Evolutionary conservation across 305 asterid species (phyloP).

Genomic region (Fraxinus xanthoxyloides): DNA sequence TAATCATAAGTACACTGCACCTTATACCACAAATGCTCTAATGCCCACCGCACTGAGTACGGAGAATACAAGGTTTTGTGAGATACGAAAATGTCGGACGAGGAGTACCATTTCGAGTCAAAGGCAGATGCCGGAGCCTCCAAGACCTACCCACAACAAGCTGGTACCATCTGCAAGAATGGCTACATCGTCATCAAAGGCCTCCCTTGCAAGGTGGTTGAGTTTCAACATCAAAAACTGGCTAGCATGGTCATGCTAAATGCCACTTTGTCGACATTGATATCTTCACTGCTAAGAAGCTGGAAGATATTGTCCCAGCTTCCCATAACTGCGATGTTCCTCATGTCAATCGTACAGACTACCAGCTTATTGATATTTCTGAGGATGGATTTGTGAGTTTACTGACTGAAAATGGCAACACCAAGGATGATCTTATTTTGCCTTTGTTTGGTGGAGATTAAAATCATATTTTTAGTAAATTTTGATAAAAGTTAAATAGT

Average conservation of each 20-base stretch:
- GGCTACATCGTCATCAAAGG: slow-evolving; percentile 67
- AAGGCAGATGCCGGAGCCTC: slow-evolving; percentile 92
- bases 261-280: slow-evolving; percentile 85
- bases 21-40: too few relatives aligned
- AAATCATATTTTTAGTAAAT: too few relatives aligned
- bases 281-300: slow-evolving; percentile 78
- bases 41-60: background rate
- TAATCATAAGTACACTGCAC: too few relatives aligned
- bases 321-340: slow-evolving; percentile 87
- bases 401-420: slow-evolving; percentile 69
- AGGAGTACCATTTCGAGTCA: slow-evolving; percentile 79
- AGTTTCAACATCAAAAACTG: slow-evolving; percentile 91
- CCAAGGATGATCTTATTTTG: slow-evolving; percentile 69
- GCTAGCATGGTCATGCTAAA: slow-evolving; percentile 88
- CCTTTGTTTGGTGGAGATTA: too few relatives aligned
- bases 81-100: slow-evolving; percentile 64
- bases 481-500: too few relatives aligned
- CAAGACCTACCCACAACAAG: slow-evolving; percentile 79
- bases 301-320: slow-evolving; percentile 85
- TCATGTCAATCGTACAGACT: slow-evolving; percentile 74
- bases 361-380: slow-evolving; percentile 79
- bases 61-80: background rate
- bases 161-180: slow-evolving; percentile 72
- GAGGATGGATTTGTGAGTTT: slow-evolving; percentile 87
- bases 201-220: slow-evolving; percentile 85